phyloP scores from a whole-genome alignment of 176 grass and related monocot genomes.

The Rhynchospora tenuis region DNA sequence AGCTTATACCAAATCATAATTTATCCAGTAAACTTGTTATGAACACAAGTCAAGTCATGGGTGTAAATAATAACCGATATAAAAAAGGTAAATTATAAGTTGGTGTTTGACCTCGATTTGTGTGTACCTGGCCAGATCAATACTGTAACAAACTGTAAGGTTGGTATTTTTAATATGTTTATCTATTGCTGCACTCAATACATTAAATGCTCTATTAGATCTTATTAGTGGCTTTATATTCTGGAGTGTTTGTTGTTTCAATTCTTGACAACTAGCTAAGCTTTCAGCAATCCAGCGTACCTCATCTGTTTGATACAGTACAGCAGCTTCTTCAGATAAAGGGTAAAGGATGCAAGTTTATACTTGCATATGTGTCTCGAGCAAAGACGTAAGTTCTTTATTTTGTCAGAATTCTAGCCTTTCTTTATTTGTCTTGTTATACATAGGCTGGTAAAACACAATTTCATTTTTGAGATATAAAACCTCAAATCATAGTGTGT shows the following conservation, averaged over 20 bases:
- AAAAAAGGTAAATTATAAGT: not conserved
- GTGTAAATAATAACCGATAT: not conserved
- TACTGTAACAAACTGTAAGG: not conserved
- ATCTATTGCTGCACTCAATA: not conserved
- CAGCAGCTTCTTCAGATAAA: constrained; percentile 56
- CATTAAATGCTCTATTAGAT: not conserved
- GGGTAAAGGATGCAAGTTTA: constrained; percentile 62
- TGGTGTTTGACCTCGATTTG: not conserved
- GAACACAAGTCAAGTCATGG: not conserved
- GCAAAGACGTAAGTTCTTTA: constrained; percentile 75
- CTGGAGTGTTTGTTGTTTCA: not conserved
- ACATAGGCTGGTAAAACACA: not conserved
- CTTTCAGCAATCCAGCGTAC: constrained; percentile 94
- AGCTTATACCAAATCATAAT: not conserved
- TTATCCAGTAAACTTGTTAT: not conserved
- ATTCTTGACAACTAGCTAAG: constrained; percentile 69
- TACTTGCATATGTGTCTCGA: constrained; percentile 85
- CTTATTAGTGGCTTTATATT: constrained; percentile 7
- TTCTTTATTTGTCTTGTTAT: not conserved
- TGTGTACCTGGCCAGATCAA: not conserved
- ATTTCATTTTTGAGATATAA: not conserved
- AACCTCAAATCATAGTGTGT: no score
- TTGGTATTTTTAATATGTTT: not conserved
- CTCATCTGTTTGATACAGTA: constrained; percentile 76
- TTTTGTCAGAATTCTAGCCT: not conserved